phyloP scores from a whole-genome alignment of 2,329 filamentous ascomycete genomes.

The Cryphonectria nitschkei region DNA sequence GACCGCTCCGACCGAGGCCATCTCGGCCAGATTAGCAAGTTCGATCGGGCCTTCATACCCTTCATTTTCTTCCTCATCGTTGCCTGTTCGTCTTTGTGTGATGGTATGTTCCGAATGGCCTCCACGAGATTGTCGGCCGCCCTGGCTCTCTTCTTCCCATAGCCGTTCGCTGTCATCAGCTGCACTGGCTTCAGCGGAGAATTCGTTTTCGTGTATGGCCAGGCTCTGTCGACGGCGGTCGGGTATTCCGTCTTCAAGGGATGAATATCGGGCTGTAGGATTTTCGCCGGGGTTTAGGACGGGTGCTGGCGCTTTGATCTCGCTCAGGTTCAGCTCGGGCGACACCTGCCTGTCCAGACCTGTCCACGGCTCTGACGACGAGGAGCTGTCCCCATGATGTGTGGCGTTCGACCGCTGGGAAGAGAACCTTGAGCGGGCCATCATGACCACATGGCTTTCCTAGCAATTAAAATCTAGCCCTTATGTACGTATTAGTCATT shows the following conservation, averaged over 20 bases:
- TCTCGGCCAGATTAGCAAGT: not conserved
- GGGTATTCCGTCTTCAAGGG: not conserved
- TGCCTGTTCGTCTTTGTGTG: not conserved
- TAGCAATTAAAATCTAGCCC: not conserved
- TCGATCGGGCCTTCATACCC: not conserved
- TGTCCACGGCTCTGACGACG: not conserved
- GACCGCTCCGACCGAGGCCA: not conserved
- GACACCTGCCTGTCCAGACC: not conserved
- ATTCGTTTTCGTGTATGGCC: not conserved
- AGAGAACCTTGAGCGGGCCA: not conserved
- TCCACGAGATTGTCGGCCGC: not conserved
- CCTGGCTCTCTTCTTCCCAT: not conserved
- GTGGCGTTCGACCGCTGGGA: not conserved
- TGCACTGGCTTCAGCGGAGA: not conserved
- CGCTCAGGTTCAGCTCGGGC: not conserved
- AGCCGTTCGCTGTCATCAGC: not conserved
- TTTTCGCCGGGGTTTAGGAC: not conserved
- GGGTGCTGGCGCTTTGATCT: not conserved
- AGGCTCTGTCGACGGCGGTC: not conserved
- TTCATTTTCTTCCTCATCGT: not conserved
- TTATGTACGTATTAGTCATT: not conserved
- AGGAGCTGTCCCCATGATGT: not conserved
- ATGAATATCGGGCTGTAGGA: not conserved
- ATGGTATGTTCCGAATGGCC: not conserved
- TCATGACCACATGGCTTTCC: not conserved